Evolutionary conservation across 305 asterid species (phyloP).

Genomic region (Fraxinus paxiana): DNA sequence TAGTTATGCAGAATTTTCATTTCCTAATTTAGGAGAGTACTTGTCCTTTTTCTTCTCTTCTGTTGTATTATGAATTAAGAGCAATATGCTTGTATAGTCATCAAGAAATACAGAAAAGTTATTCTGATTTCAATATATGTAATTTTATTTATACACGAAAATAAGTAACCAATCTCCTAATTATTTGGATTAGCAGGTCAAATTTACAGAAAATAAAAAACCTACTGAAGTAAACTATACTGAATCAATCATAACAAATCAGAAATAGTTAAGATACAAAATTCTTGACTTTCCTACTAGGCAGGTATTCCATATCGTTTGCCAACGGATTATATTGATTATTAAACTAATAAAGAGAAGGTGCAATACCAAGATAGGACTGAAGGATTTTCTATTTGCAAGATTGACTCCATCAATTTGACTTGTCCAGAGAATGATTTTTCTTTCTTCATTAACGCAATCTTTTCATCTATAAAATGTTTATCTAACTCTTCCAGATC

Average conservation of each 20-base stretch:
- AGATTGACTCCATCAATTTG: constrained; percentile 76
- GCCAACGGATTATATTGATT: not conserved
- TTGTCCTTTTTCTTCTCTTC: not conserved
- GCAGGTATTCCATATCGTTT: not conserved
- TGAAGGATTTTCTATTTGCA: constrained; percentile 60
- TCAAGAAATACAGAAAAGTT: not conserved
- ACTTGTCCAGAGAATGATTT: constrained; percentile 82
- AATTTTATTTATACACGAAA: not conserved
- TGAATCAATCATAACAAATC: not conserved
- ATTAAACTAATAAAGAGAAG: not conserved
- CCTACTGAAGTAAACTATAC: not conserved
- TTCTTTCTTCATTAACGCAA: constrained; percentile 75
- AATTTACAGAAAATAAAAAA: not conserved
- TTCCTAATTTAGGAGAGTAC: not conserved
- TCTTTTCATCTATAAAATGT: constrained; percentile 58
- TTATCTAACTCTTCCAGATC: constrained; percentile 56
- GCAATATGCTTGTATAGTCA: not conserved
- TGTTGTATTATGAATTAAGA: not conserved
- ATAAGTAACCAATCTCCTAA: not conserved
- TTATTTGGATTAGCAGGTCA: not conserved
- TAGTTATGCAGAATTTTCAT: not conserved
- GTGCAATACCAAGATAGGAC: constrained; percentile 60
- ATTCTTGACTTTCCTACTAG: not conserved
- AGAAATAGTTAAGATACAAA: not conserved
- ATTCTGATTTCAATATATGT: not conserved